Conservation (phyloP, 257 asterid species). For the Solanum paucissectum region DNA sequence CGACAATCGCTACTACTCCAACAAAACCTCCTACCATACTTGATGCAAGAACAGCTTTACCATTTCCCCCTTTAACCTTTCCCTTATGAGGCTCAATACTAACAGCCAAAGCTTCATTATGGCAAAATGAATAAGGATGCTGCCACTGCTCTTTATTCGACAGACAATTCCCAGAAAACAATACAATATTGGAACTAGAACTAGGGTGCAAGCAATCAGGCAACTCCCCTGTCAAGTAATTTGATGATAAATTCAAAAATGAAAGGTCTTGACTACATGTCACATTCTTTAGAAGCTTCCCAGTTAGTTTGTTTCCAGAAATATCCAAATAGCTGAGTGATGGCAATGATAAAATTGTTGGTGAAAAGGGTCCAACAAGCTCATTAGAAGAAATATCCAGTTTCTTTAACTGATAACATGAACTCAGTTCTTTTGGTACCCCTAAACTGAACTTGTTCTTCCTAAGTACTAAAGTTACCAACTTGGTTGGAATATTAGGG, state of each 20-base stretch:
- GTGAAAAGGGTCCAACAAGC: slow-evolving; percentile 41
- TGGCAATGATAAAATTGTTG: slow-evolving; percentile 42
- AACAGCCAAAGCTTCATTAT: slow-evolving; percentile 75
- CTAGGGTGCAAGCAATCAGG: slow-evolving; percentile 45
- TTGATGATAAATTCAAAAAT: slow-evolving; percentile 50
- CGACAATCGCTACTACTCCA: slow-evolving; percentile 37
- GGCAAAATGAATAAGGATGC: slow-evolving; percentile 49
- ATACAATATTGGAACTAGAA: slow-evolving; percentile 8
- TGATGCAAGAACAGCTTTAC: slow-evolving; percentile 46
- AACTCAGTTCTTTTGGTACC: slow-evolving; percentile 29
- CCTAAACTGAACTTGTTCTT: slow-evolving; percentile 49
- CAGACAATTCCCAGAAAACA: slow-evolving; percentile 60
- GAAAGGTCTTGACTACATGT: slow-evolving; percentile 39
- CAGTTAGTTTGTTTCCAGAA: slow-evolving; percentile 61
- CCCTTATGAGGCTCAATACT: slow-evolving; percentile 32
- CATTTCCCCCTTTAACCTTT: slow-evolving; percentile 13
- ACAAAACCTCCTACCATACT: slow-evolving; percentile 54
- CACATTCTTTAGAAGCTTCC: slow-evolving; percentile 44
- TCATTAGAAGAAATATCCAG: slow-evolving; percentile 54
- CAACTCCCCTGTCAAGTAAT: slow-evolving; percentile 61
- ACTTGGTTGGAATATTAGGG: slow-evolving; percentile 42
- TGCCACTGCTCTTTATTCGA: slow-evolving; percentile 25
- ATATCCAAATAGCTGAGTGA: slow-evolving; percentile 51
- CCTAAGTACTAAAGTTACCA: slow-evolving; percentile 50
- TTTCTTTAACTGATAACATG: slow-evolving; percentile 45